Evolutionary conservation across 2,329 filamentous ascomycete species (phyloP).

Genomic region (Aspergillus jensenii): DNA sequence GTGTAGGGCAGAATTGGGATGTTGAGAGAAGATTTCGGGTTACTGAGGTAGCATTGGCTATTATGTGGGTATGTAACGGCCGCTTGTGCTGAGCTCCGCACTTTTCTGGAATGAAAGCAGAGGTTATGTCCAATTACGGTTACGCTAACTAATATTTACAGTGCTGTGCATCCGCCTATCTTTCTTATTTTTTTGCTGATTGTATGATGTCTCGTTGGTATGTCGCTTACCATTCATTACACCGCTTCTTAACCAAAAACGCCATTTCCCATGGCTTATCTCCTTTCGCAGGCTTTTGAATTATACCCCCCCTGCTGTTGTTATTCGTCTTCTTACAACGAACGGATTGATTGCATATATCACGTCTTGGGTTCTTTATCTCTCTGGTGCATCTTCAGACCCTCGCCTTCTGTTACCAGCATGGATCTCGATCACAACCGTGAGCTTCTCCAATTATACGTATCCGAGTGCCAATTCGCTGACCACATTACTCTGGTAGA

Average conservation of each 20-base stretch:
- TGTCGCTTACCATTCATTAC: constrained; percentile 22
- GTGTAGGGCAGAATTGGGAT: constrained; percentile 42
- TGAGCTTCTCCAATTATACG: constrained; percentile 37
- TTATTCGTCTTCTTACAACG: constrained; percentile 74
- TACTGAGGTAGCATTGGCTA: constrained; percentile 69
- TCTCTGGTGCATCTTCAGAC: constrained; percentile 69
- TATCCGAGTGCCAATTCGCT: background rate
- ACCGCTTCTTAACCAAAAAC: background rate
- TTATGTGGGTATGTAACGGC: constrained; percentile 66
- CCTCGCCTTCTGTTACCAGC: constrained; percentile 70
- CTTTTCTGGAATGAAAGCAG: background rate
- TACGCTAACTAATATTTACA: constrained; percentile 31
- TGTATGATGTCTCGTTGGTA: constrained; percentile 82
- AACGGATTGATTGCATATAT: constrained; percentile 73
- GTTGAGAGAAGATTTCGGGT: constrained; percentile 54
- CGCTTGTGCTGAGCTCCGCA: background rate
- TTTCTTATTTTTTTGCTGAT: constrained; percentile 81
- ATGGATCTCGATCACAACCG: constrained; percentile 76
- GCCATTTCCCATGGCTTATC: background rate
- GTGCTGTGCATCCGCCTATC: constrained; percentile 75
- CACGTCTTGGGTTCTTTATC: constrained; percentile 69
- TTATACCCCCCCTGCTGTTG: constrained; percentile 74
- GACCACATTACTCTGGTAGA: constrained; percentile 46
- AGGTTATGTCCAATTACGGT: background rate
- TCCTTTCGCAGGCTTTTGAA: constrained; percentile 67